These are phyloP conservation scores for Tetrahymena malaccensis DNA, from an alignment of 73 alveolate species.

Conservation along the genomic window DNA sequence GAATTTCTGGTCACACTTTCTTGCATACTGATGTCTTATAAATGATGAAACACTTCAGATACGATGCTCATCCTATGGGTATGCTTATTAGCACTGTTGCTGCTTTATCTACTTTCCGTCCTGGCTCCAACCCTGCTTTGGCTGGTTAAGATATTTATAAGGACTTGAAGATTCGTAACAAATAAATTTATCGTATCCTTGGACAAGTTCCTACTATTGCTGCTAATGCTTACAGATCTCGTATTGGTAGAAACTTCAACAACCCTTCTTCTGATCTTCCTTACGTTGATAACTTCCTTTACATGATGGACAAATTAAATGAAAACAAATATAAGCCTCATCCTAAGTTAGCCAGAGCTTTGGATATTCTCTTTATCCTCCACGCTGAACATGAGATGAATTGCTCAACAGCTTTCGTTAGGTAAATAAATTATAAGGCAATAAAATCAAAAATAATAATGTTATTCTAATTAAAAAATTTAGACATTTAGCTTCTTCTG, in stretches of 20 bases:
- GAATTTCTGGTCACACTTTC: conserved; percentile 65
- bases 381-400: conserved; percentile 92
- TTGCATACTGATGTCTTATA: conserved; percentile 61
- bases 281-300: conserved; percentile 84
- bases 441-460: not conserved
- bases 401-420: conserved; percentile 88
- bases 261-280: conserved; percentile 62
- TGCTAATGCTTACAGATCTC: conserved; percentile 74
- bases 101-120: conserved; percentile 78
- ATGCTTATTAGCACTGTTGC: conserved; percentile 73
- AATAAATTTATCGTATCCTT: conserved; percentile 68
- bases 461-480: not conserved
- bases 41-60: conserved; percentile 76
- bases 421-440: not conserved
- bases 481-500: conserved; percentile 41
- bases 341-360: conserved; percentile 71
- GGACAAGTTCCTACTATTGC: conserved; percentile 85
- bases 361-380: conserved; percentile 77
- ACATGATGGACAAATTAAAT: conserved; percentile 73
- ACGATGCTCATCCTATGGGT: conserved; percentile 89
- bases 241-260: conserved; percentile 74
- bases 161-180: conserved; percentile 30
- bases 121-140: conserved; percentile 86
- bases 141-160: conserved; percentile 49
- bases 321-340: conserved; percentile 78